Conservation (phyloP, 1,284 basidiomycete species). For the Sporisorium graminicola region DNA sequence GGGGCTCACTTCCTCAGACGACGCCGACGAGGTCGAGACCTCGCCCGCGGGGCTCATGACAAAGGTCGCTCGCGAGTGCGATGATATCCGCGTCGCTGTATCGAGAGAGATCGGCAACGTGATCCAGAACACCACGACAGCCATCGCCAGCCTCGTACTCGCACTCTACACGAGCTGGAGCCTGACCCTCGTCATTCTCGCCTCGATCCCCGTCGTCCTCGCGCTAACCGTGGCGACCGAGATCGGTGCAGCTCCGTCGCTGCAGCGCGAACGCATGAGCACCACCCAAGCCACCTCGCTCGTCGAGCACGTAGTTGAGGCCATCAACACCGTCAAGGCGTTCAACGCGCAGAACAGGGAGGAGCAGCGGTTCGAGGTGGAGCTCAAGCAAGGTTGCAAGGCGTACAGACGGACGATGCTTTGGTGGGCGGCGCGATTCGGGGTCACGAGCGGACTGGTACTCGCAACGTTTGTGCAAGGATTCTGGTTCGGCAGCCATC, state of each 20-base stretch:
- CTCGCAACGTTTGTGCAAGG: conserved; percentile 95
- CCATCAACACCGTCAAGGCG: conserved; percentile 92
- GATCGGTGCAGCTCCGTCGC: conserved; percentile 73
- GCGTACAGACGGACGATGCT: conserved; percentile 73
- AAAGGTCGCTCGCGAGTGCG: conserved; percentile 92
- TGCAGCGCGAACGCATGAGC: conserved; percentile 78
- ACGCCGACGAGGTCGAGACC: conserved; percentile 27
- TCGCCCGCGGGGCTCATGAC: conserved; percentile 90
- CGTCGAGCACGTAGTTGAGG: conserved; percentile 81
- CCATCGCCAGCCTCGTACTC: conserved; percentile 82
- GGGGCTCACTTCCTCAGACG: conserved; percentile 15
- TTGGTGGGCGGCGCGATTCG: conserved; percentile 82
- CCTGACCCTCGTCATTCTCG: conserved; percentile 90
- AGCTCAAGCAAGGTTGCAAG: conserved; percentile 74
- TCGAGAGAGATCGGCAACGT: conserved; percentile 82
- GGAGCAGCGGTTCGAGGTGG: conserved; percentile 72
- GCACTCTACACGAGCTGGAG: conserved; percentile 84
- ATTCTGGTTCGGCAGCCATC: conserved; percentile 93
- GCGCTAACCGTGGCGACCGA: conserved; percentile 81
- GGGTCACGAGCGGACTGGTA: conserved; percentile 77
- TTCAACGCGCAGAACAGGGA: conserved; percentile 87
- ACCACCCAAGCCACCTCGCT: conserved; percentile 81
- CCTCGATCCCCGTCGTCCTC: conserved; percentile 85
- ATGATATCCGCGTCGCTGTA: conserved; percentile 88
- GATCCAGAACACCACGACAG: conserved; percentile 84